Evolutionary conservation across 352 stramenopile species (phyloP).

Genomic region (Thraustochytrium sp.): DNA sequence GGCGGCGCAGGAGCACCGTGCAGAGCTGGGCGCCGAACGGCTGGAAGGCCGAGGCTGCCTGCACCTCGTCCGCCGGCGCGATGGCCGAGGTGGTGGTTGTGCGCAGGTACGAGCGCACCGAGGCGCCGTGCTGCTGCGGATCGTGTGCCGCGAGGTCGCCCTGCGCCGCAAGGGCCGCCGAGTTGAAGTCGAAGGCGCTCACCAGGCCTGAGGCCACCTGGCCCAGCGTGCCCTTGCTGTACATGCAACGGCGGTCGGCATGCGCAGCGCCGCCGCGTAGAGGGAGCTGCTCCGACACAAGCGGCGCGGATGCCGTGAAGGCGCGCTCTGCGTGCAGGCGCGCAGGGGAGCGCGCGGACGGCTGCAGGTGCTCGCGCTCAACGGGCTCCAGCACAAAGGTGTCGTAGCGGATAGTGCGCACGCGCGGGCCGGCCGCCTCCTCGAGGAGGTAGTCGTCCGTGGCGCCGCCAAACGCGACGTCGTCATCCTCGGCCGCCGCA

Average conservation of each 20-base stretch:
- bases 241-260: constrained; percentile 22
- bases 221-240: constrained; percentile 22
- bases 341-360: neutral
- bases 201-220: neutral
- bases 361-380: neutral
- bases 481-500: neutral
- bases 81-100: constrained; percentile 7
- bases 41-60: neutral
- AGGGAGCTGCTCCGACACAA: neutral
- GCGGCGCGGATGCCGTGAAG: neutral
- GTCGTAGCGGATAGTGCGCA: constrained; percentile 20
- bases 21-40: neutral
- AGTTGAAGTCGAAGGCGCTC: neutral
- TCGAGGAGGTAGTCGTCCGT: neutral
- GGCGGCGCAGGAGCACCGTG: neutral
- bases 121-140: neutral
- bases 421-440: neutral
- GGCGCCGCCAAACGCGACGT: neutral
- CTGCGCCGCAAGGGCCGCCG: neutral
- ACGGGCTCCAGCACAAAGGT: constrained; percentile 29
- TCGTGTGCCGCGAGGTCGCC: neutral
- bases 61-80: neutral
- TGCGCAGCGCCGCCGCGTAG: neutral
- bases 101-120: constrained; percentile 5
- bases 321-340: constrained; percentile 31